A percentile compares a stretch with the other conserved stretches of the same genome.
phyloP scores from a whole-genome alignment of 2,329 filamentous ascomycete species.

The Pseudocercospora musae region DNA sequence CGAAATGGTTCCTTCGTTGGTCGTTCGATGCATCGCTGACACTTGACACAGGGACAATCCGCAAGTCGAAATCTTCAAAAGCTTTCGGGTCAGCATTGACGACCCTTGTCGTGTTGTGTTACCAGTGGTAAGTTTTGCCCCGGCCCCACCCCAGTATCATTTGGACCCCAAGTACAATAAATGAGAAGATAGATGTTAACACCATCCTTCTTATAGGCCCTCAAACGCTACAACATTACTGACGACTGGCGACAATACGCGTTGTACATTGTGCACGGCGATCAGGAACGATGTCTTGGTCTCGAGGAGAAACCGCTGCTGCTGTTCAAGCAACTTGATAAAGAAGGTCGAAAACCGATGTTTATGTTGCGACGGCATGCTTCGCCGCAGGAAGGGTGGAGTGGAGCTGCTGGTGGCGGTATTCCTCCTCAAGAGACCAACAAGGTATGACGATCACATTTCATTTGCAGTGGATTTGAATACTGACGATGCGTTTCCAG shows the following conservation, averaged over 20 bases:
- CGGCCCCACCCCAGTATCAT: neutral
- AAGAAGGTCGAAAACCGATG: constrained; percentile 97
- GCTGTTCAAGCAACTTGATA: constrained; percentile 94
- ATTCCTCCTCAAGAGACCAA: constrained; percentile 15
- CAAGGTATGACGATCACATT: neutral
- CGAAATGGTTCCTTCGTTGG: neutral
- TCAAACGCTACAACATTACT: constrained; percentile 98
- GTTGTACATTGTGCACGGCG: constrained; percentile 97
- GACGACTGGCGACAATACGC: constrained; percentile 97
- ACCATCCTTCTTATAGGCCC: constrained; percentile 47
- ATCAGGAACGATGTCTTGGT: constrained; percentile 89
- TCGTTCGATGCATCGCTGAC: neutral
- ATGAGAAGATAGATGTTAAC: neutral
- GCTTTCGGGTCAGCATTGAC: constrained; percentile 95
- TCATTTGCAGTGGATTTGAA: neutral
- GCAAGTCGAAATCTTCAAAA: constrained; percentile 94
- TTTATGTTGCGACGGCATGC: constrained; percentile 83
- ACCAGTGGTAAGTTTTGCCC: constrained; percentile 56
- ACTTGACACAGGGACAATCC: constrained; percentile 38
- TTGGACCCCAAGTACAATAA: neutral
- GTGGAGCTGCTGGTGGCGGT: constrained; percentile 19
- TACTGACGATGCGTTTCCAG: neutral
- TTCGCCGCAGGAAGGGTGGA: constrained; percentile 41
- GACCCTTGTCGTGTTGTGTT: constrained; percentile 97
- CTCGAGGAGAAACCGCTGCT: constrained; percentile 92